Base-by-base conservation (phyloP, 1,284 basidiomycete genomes). In the Puccinia hordei region DNA sequence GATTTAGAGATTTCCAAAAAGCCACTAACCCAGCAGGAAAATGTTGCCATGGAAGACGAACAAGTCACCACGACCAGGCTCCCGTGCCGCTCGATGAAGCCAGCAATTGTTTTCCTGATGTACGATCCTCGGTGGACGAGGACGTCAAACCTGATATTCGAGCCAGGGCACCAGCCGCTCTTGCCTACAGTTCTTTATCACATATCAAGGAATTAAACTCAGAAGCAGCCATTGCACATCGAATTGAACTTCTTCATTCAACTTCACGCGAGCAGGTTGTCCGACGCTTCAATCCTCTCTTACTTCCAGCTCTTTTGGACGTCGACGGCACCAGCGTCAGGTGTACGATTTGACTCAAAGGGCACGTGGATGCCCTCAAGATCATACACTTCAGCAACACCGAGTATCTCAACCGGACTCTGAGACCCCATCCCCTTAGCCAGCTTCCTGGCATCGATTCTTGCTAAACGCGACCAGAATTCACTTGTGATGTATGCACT, bases 311-410 rank as follows among this genome's bases (percentile, higher is more conserved):
- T 66, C 88, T 98, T 73, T 91, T 97, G 80, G 95, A 98, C 83
- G 95, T 98, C 9, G 97, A 96, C 86, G 92, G 94, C 27, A 95
- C 95, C 13, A 96, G 93, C 83, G 94, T 98, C 46, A 91, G 91
- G 76, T 90, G 91, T 0, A 90, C 92, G 8, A 91, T 97, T 2
- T 89, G 95, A 81, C 90, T 92, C 72, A 95, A 95, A 87, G 92
- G 93, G 0, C 88, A 98, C 81, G 92, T 91, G 0, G 93, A 92
- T 0, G 84, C 98, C 73, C 86, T 95, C 82, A 96, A 97, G 85
- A 93, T 95, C 1, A 90, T 94, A 72, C 92, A 92, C 82, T 98
- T 95, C 85, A 88, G 93, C 61, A 91, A 93, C 79, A 89, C 89
- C 4, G 90, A 91, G 6, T 91, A 91, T 30, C 87, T 97, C n/a